Base-by-base conservation (phyloP, 805 yeast genomes). In the Kazachstania viticola region DNA sequence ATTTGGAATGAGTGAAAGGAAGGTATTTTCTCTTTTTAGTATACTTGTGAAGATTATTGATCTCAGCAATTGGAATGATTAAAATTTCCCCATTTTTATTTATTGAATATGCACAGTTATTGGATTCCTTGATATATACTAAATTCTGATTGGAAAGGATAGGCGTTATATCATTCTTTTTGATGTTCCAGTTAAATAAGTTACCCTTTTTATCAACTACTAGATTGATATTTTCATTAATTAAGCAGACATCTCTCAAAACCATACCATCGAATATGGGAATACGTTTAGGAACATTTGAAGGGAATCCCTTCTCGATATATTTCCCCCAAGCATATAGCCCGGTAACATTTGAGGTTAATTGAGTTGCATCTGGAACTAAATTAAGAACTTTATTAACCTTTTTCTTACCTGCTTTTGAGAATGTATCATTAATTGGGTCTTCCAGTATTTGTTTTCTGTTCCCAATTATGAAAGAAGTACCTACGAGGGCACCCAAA, bases 151-250 rank as follows among this genome's bases (percentile, higher is more conserved):
- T 75, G 28, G 57, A 61, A 13, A 78, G 38, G 3, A 73, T 56
- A 15, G 48, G 35, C 4, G 31, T 18, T 5, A 39, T 18, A 29
- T 46, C 35, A 3, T 68, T 66, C 2, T 39, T 40, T 4, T 47
- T 35, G 1, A 42, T 39, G 13, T 18, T 73, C 81, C 87, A 83
- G 48, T 79, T 80, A 34, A 73, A 74, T 21, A 84, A 63, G 45
- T 79, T 70, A 14, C 96, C 97, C 12, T 67, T 69, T 1, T 65
- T 64, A 38, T 75, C 71, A 13, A 83, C 69, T 0, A 84, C 84
- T 4, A 66, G 57, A 18, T 69, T 75, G 6, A 15, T 12, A 4
- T 41, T 51, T 1, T 60, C 69, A 21, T 61, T 51, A 16, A 65
- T 61, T 2, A 83, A 48, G 14, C 64, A 60, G 4, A 87, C 71